Conservation (phyloP, 2,329 filamentous ascomycete genomes). For the Apiospora aurea region DNA sequence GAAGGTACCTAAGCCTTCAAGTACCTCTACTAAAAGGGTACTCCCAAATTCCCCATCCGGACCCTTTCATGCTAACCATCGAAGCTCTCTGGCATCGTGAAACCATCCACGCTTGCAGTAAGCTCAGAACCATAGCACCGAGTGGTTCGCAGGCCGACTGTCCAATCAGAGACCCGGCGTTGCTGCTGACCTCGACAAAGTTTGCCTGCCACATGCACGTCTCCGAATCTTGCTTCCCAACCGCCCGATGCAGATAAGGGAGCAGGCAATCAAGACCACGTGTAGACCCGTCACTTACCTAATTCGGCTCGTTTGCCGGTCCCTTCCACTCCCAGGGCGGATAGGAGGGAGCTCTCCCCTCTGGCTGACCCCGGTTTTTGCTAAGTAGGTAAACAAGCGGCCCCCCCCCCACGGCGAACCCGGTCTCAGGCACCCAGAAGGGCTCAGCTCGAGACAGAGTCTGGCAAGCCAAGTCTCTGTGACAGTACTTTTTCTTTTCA, state of each 20-base stretch:
- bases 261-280: constrained; percentile 4
- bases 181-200: constrained; percentile 15
- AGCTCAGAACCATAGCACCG: background rate
- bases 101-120: background rate
- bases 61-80: constrained; percentile 9
- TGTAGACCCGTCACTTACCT: constrained; percentile 15
- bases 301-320: background rate
- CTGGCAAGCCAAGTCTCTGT: background rate
- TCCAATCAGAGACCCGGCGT: constrained; percentile 2
- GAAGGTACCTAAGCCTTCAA: background rate
- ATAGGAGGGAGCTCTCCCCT: background rate
- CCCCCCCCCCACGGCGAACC: background rate
- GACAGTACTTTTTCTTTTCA: background rate
- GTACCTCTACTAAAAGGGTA: background rate
- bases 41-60: constrained; percentile 9
- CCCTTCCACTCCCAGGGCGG: background rate
- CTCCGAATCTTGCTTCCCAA: constrained; percentile 18
- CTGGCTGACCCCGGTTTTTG: background rate
- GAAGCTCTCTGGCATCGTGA: background rate
- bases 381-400: background rate
- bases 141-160: background rate
- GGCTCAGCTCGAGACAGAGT: background rate
- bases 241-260: background rate
- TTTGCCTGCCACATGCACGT: constrained; percentile 12
- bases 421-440: background rate